These are phyloP conservation scores for Acanthamoeba culbertsoni DNA, from an alignment of 208 protist genomes.

Conservation along the genomic window DNA sequence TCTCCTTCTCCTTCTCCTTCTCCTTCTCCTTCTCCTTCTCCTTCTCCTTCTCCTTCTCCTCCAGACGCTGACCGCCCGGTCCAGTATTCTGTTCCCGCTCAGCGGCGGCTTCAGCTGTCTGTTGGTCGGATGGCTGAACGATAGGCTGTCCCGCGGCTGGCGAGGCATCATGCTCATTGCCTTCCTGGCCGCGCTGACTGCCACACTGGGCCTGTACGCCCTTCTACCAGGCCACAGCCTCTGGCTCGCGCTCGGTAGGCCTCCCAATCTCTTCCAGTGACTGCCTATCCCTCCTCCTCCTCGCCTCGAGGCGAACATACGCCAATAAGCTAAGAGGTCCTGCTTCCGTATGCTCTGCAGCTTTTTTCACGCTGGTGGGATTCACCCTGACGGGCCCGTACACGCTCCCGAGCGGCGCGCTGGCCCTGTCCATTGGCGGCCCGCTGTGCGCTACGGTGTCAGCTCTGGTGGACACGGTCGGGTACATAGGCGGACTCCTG, in stretches of 20 bases:
- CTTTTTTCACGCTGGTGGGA: neutral
- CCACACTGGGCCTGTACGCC: neutral
- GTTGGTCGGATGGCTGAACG: constrained; percentile 41
- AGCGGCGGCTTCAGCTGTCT: constrained; percentile 46
- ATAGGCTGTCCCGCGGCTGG: neutral
- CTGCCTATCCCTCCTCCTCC: neutral
- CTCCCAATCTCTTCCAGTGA: neutral
- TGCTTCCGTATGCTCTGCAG: neutral
- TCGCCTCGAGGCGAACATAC: neutral
- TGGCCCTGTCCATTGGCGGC: neutral
- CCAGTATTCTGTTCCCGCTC: constrained; percentile 31
- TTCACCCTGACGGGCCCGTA: constrained; percentile 52
- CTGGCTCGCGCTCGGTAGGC: neutral
- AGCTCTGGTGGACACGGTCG: constrained; percentile 19
- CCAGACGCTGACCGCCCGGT: neutral
- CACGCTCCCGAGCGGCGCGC: constrained; percentile 7
- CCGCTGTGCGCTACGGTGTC: constrained; percentile 11
- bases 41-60: neutral
- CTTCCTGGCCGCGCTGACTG: neutral
- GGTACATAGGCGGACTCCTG: constrained; percentile 30
- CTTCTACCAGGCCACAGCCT: neutral
- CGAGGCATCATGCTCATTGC: constrained; percentile 9
- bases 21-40: neutral
- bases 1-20: no score
- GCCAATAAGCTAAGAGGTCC: neutral